Evolutionary conservation across 164 flowering plant genomes (phyloP).

Genomic region (Amborella trichopoda): DNA sequence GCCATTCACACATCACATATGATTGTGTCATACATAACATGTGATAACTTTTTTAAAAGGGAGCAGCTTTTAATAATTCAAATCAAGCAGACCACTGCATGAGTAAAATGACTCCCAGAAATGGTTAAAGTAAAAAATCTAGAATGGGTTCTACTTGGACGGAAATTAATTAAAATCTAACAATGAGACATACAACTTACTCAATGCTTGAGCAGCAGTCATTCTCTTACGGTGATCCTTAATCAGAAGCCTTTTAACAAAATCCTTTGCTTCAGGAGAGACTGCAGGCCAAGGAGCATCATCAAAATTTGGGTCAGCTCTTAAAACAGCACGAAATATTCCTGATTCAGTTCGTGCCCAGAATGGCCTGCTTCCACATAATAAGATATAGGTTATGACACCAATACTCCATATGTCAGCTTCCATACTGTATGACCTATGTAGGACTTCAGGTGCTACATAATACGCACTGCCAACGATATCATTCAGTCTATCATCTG

Average conservation of each 20-base stretch:
- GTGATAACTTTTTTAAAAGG: too few relatives aligned
- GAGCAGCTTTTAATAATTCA: too few relatives aligned
- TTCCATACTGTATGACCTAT: constrained; percentile 85
- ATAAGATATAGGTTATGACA: constrained; percentile 77
- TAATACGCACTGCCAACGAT: constrained; percentile 99
- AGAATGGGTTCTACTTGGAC: too few relatives aligned
- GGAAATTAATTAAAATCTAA: too few relatives aligned
- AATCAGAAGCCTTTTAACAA: constrained; percentile 45
- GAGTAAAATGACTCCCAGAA: too few relatives aligned
- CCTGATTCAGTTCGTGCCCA: constrained; percentile 99
- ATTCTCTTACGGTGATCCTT: constrained; percentile 62
- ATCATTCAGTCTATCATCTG: constrained; percentile 95
- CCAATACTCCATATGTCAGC: constrained; percentile 99
- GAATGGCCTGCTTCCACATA: constrained; percentile 98
- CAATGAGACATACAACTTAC: too few relatives aligned
- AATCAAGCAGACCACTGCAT: too few relatives aligned
- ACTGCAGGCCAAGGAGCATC: constrained; percentile 62
- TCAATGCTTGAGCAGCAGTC: constrained; percentile 58
- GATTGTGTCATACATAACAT: too few relatives aligned
- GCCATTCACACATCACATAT: too few relatives aligned
- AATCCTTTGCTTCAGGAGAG: constrained; percentile 51
- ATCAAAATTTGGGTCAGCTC: constrained; percentile 93
- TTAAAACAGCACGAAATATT: constrained; percentile 85
- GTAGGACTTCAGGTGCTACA: constrained; percentile 99
- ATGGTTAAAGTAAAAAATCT: too few relatives aligned